Evolutionary conservation across 768 basidiomycete genomes (phyloP).

Genomic region (Trametes punicea): DNA sequence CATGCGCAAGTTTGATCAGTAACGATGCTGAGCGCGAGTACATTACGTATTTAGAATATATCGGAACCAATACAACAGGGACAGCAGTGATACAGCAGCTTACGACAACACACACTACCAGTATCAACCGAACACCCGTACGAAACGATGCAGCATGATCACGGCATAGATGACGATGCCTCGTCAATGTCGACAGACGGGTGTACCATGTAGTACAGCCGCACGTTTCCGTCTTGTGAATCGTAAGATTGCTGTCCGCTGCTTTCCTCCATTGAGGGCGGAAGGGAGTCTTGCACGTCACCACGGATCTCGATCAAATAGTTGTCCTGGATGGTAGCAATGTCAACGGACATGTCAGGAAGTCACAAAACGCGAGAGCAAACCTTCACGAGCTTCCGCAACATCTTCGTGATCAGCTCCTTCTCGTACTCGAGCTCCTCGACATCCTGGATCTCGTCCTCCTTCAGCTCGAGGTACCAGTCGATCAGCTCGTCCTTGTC

Average conservation of each 20-base stretch:
- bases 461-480: slow-evolving; percentile 93
- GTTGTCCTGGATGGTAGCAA: slow-evolving; percentile 55
- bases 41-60: slow-evolving; percentile 3
- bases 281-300: slow-evolving; percentile 77
- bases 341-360: neutral
- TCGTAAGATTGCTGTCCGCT: slow-evolving; percentile 49
- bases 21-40: neutral
- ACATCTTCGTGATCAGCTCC: slow-evolving; percentile 84
- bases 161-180: slow-evolving; percentile 34
- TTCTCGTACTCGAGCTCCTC: slow-evolving; percentile 90
- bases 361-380: slow-evolving; percentile 14
- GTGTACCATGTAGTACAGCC: slow-evolving; percentile 88
- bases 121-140: neutral
- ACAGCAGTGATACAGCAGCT: slow-evolving; percentile 15
- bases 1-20: neutral
- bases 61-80: neutral
- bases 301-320: slow-evolving; percentile 82
- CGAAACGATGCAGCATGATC: neutral
- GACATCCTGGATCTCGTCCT: slow-evolving; percentile 75
- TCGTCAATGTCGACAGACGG: slow-evolving; percentile 76
- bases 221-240: slow-evolving; percentile 49
- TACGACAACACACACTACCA: neutral
- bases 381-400: slow-evolving; percentile 90
- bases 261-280: slow-evolving; percentile 57
- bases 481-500: slow-evolving; percentile 91